A percentile compares a stretch with the other conserved stretches of the same genome.
Conservation (phyloP, 345 rosid species). For the Noccaea bulbosa region DNA sequence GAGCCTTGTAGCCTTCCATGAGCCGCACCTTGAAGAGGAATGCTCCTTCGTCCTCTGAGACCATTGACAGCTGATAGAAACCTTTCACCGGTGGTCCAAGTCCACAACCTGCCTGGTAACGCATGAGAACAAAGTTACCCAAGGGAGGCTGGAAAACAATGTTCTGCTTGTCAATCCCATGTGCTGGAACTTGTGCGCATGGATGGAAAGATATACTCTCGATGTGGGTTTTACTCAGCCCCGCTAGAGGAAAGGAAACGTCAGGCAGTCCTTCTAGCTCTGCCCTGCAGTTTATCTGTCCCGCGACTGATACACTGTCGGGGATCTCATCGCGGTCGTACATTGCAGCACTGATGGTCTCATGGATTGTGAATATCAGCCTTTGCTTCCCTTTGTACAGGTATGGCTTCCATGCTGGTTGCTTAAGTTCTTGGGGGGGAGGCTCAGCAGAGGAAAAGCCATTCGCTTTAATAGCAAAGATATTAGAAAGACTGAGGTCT, state of each 20-base stretch:
- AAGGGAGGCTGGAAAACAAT: conserved; percentile 85
- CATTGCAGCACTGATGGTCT: conserved; percentile 81
- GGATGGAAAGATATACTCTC: conserved; percentile 90
- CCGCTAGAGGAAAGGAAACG: conserved; percentile 82
- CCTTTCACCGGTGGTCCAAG: conserved; percentile 89
- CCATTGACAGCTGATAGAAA: conserved; percentile 96
- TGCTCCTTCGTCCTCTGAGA: conserved; percentile 96
- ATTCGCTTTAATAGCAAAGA: conserved; percentile 62
- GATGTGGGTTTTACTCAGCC: conserved; percentile 60
- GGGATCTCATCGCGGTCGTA: conserved; percentile 92
- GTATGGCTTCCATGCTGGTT: conserved; percentile 97
- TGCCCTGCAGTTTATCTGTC: conserved; percentile 90
- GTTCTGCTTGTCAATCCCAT: conserved; percentile 73
- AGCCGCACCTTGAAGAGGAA: conserved; percentile 80
- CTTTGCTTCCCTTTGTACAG: conserved; percentile 87
- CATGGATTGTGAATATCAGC: conserved; percentile 74
- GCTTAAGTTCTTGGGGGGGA: conserved; percentile 82
- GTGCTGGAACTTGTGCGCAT: conserved; percentile 90
- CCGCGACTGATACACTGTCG: conserved; percentile 78
- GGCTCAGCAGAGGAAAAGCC: conserved; percentile 83
- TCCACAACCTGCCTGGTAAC: conserved; percentile 73
- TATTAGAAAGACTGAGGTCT: conserved; percentile 76
- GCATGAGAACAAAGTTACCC: conserved; percentile 86
- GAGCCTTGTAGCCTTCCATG: conserved; percentile 88
- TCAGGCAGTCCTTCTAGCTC: conserved; percentile 95